Conservation (phyloP, 805 yeast species). For the Lipomyces sp. region DNA sequence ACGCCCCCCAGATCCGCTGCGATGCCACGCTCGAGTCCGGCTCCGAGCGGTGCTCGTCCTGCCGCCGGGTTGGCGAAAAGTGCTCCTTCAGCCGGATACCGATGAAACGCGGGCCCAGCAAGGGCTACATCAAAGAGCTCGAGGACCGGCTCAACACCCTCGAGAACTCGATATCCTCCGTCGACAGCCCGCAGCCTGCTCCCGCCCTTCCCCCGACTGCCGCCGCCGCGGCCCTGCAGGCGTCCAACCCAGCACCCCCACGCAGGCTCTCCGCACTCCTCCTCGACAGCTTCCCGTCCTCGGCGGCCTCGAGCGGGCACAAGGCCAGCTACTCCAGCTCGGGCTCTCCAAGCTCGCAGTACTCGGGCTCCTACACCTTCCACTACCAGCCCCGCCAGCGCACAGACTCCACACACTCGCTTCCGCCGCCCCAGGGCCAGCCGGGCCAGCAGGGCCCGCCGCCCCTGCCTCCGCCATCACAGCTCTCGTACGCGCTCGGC, state of each 20-base stretch:
- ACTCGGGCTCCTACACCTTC: conserved; percentile 5
- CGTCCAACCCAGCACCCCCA: background rate
- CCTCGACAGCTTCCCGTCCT: conserved; percentile 1
- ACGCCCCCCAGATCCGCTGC: conserved; percentile 40
- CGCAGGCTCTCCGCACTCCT: conserved; percentile 6
- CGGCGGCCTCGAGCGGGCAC: conserved; percentile 7
- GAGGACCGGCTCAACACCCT: conserved; percentile 33
- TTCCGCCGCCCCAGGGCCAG: conserved; percentile 8
- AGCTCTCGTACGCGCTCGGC: background rate
- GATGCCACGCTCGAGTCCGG: conserved; percentile 37
- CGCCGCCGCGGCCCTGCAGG: background rate
- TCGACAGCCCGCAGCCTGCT: conserved; percentile 3
- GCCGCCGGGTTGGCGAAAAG: conserved; percentile 49
- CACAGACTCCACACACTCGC: conserved; percentile 13
- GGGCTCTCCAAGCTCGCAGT: conserved; percentile 22
- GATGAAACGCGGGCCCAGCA: conserved; percentile 60
- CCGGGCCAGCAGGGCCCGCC: conserved; percentile 1
- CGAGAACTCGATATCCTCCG: conserved; percentile 23
- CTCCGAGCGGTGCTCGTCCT: conserved; percentile 47
- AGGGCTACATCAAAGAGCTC: conserved; percentile 41
- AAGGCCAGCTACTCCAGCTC: conserved; percentile 11
- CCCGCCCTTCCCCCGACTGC: conserved; percentile 3
- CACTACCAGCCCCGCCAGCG: conserved; percentile 16
- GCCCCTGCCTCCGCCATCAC: background rate
- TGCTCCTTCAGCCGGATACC: conserved; percentile 59